Evolutionary conservation across 345 rosid species (phyloP).

Genomic region (Populus pruinosa): DNA sequence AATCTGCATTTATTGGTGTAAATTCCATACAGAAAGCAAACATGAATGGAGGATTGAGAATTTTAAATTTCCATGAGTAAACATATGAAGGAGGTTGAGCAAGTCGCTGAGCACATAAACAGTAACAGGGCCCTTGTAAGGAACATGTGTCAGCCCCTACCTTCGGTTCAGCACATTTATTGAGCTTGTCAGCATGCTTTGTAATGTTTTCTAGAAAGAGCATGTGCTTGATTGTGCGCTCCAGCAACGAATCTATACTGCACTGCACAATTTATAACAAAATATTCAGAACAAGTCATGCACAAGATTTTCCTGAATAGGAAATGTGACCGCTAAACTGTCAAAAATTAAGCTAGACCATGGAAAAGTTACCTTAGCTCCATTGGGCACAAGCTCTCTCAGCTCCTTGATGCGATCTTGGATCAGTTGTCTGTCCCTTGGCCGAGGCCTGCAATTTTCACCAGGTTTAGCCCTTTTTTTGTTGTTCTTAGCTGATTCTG

Average conservation of each 20-base stretch:
- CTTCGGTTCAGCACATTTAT: slow-evolving; percentile 65
- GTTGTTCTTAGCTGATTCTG: slow-evolving; percentile 59
- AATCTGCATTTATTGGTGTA: not conserved
- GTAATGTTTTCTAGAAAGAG: slow-evolving; percentile 75
- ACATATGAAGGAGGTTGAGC: slow-evolving; percentile 1
- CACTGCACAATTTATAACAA: slow-evolving; percentile 54
- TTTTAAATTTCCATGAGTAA: not conserved
- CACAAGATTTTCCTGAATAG: not conserved
- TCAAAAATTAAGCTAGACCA: slow-evolving; percentile 4
- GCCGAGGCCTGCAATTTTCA: slow-evolving; percentile 87
- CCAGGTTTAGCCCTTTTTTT: slow-evolving; percentile 81
- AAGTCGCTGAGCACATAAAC: not conserved
- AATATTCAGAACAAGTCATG: slow-evolving; percentile 26
- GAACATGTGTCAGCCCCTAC: slow-evolving; percentile 28
- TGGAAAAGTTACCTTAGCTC: slow-evolving; percentile 73
- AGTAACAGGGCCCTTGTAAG: not conserved
- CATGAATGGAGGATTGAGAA: slow-evolving; percentile 2
- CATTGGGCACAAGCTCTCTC: slow-evolving; percentile 91
- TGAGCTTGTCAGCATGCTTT: slow-evolving; percentile 85
- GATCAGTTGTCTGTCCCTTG: slow-evolving; percentile 95
- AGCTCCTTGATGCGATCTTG: slow-evolving; percentile 97
- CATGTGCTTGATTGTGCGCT: slow-evolving; percentile 93
- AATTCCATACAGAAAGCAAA: not conserved
- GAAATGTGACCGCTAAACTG: not conserved
- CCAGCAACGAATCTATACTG: slow-evolving; percentile 95